Evolutionary conservation across 345 rosid genomes (phyloP), one percentile per base, ranked within the genome.

Genomic region (Eucalyptus globulus): DNA sequence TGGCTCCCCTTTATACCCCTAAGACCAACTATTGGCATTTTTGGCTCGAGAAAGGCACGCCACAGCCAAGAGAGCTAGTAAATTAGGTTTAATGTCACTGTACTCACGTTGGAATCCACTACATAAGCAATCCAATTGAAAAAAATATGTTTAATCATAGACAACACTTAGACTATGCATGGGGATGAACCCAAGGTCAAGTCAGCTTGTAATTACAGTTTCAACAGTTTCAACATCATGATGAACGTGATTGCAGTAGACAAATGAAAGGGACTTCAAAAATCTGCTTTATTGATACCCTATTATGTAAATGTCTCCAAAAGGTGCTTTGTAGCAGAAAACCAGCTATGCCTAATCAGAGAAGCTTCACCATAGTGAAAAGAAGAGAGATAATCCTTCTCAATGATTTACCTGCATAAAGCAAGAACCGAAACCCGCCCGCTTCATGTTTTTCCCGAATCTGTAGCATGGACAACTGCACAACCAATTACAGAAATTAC

Each of bases 381-480:
- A 17, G 49, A 72, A n/a, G 76, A 19, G 5, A 13, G 51, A 27
- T 31, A 14, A 8, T 62, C 44, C 53, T 14, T 47, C 47, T 24
- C 19, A 6, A 53, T 26, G 22, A 6, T 51, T 51, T 88, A 88
- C 54, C 86, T 49, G 56, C 8, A 88, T 26, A 49, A 88, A 67
- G 89, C 98, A 96, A 90, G 93, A 92, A 90, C 99, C 98, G 54
- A 96, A 95, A 87, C 99, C 98, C 62, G 95, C 91, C 72, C 99
- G 94, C 81, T 92, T 92, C 99, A 96, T 96, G 94, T 97, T 97
- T 90, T 94, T 95, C 89, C 98, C 99, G 58, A 96, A 97, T 94
- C 97, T 95, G 67, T 94, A 96, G 93, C 99, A 96, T 21, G 87
- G 87, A 51, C 87, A 86, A 86, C 87, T 86, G 87, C 67, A 86